Evolutionary conservation across 495 filamentous ascomycete genomes (phyloP).

Genomic region (Staphylotrichum longicolle): DNA sequence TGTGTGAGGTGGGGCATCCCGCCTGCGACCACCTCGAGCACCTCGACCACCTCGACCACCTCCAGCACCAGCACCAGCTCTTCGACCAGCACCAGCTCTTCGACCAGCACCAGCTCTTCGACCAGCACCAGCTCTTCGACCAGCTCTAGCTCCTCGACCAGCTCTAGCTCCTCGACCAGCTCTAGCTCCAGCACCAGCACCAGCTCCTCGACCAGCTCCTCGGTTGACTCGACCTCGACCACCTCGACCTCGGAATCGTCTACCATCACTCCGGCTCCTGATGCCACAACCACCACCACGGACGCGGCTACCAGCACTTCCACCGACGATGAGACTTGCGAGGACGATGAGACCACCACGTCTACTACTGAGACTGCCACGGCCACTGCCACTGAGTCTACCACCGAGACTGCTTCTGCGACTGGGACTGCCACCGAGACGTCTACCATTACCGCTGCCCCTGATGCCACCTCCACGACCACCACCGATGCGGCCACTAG

Average conservation of each 20-base stretch:
- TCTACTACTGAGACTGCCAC: background rate
- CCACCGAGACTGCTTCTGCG: background rate
- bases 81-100: slow-evolving; percentile 10
- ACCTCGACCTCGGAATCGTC: background rate
- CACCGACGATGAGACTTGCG: slow-evolving; percentile 11
- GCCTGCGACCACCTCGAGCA: slow-evolving; percentile 12
- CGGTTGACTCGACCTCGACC: slow-evolving; percentile 17
- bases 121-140: slow-evolving; percentile 11
- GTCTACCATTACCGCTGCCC: slow-evolving; percentile 4
- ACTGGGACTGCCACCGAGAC: slow-evolving; percentile 8
- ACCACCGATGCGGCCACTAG: slow-evolving; percentile 7
- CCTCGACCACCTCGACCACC: slow-evolving; percentile 10
- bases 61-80: slow-evolving; percentile 10
- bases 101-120: slow-evolving; percentile 12
- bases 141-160: slow-evolving; percentile 10
- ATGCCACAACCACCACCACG: background rate
- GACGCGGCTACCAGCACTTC: slow-evolving; percentile 10
- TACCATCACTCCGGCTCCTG: slow-evolving; percentile 6
- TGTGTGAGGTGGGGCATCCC: slow-evolving; percentile 19
- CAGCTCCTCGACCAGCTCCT: slow-evolving; percentile 7
- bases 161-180: slow-evolving; percentile 9
- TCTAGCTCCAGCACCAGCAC: slow-evolving; percentile 7
- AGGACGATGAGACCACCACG: slow-evolving; percentile 1
- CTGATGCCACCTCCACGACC: background rate
- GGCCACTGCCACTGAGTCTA: slow-evolving; percentile 15